Percentiles rank a stretch among this genome's conserved stretches.
Evolutionary conservation across 2,329 filamentous ascomycete species (phyloP).

Genomic region (Daldinia sp.): DNA sequence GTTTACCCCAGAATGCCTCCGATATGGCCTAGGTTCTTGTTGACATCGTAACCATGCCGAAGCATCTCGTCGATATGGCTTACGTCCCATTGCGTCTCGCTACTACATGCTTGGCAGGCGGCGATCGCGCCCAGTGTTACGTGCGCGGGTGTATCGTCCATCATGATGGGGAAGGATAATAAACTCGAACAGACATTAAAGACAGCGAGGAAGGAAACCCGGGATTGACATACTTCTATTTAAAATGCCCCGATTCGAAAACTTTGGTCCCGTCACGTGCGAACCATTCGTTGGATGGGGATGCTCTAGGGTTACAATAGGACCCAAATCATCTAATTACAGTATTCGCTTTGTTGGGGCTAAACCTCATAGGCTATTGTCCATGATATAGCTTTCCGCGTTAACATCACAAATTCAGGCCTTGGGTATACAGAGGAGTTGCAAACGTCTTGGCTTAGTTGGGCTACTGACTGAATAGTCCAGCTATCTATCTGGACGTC

Average conservation of each 20-base stretch:
- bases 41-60: not conserved
- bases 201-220: not conserved
- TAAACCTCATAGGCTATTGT: no score
- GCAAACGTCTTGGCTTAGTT: no score
- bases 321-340: no score
- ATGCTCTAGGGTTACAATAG: no score
- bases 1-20: not conserved
- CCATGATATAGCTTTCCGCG: no score
- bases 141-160: not conserved
- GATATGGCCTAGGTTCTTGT: not conserved
- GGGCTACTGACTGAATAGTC: no score
- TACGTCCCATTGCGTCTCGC: not conserved
- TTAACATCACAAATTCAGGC: no score
- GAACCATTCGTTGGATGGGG: not conserved
- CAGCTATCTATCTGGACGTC: no score
- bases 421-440: no score
- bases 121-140: not conserved
- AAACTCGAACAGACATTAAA: not conserved
- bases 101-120: not conserved
- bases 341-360: no score
- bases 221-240: not conserved
- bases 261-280: not conserved
- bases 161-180: not conserved
- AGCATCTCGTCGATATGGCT: not conserved
- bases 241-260: not conserved